Conservation (phyloP, 306 rosid genomes). For the Amphicarpaea edgeworthii region DNA sequence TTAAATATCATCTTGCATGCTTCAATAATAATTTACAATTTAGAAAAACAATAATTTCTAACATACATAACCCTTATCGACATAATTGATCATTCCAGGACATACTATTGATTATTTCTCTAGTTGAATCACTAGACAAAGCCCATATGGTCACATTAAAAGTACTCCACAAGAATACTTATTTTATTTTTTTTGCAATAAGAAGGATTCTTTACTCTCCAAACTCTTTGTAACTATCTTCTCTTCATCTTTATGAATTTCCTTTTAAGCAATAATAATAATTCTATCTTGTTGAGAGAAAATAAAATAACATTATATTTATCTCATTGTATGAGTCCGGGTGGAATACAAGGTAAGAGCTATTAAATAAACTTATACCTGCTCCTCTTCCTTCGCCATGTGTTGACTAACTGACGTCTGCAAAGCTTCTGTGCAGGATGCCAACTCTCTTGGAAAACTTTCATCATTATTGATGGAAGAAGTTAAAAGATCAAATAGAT, state of each 20-base stretch:
- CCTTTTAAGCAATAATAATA: slow-evolving; percentile 12
- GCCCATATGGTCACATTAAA: slow-evolving; percentile 3
- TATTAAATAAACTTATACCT: slow-evolving; percentile 63
- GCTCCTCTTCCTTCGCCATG: slow-evolving; percentile 99
- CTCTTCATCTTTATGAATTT: slow-evolving; percentile 9
- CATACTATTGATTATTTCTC: background rate
- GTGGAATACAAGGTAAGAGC: slow-evolving; percentile 37
- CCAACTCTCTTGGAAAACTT: slow-evolving; percentile 87
- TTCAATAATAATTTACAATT: too few species aligned
- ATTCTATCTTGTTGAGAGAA: slow-evolving; percentile 11
- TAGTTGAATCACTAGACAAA: slow-evolving; percentile 27
- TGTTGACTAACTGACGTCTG: slow-evolving; percentile 95
- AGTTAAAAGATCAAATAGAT: slow-evolving; percentile 81
- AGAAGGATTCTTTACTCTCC: slow-evolving; percentile 11
- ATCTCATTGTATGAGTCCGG: slow-evolving; percentile 10
- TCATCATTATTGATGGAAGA: slow-evolving; percentile 70
- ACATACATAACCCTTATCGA: too few species aligned
- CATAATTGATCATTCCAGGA: too few species aligned
- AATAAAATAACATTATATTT: slow-evolving; percentile 7
- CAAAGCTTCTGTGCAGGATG: slow-evolving; percentile 93
- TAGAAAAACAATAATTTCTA: too few species aligned
- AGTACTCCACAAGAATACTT: slow-evolving; percentile 36
- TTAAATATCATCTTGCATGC: too few species aligned
- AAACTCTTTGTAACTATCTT: slow-evolving; percentile 28
- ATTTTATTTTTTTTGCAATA: slow-evolving; percentile 16